Evolutionary conservation across 176 grass and related monocot species (phyloP), one percentile per base, ranked within the genome.

Genomic region (Microstegium vimineum): DNA sequence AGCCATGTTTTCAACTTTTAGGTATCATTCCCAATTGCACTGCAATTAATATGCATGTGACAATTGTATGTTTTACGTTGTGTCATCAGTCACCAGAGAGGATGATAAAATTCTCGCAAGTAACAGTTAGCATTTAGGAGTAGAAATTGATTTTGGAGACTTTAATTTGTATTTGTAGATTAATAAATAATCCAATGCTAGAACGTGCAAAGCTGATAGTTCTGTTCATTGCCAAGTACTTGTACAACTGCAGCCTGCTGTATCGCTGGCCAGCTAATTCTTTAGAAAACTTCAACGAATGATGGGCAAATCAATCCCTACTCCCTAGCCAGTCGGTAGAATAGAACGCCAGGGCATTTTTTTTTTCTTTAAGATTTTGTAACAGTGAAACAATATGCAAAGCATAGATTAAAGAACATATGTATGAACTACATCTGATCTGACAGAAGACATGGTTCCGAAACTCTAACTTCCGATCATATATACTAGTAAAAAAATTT

Each of bases 241-340:
- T 71, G 32, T 40, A 59, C 73, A 82, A 62, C 69, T 74, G 69
- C 81, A 84, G 25, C 66, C 46, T 18, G 43, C 41, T 51, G 78
- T 80, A 54, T 10, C 3, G 25, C 35, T 14, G 62, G 45, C 37
- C 28, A 28, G 25, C 5, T 42, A 25, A 76, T 84, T 13, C 10
- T 75, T 84, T 14, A 75, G 59, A 66, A 52, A 66, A 36, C 42
- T 16, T 18, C 26, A 65, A 45, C 36, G 6, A 62, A 33, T 61
- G 46, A 12, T 54, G 20, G 22, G 27, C 14, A 41, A 63, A 62
- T 7, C 5, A 23, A 10, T 46, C 20, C 28, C n/a, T n/a, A n/a
- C n/a, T n/a, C n/a, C n/a, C 54, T 57, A 23, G 22, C 42, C 51
- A 35, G 1, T 23, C 18, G 41, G 31, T 59, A 40, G 69, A 74